These are phyloP conservation scores for Cornus florida DNA, from an alignment of 148 eudicot genomes.

Conservation along the genomic window DNA sequence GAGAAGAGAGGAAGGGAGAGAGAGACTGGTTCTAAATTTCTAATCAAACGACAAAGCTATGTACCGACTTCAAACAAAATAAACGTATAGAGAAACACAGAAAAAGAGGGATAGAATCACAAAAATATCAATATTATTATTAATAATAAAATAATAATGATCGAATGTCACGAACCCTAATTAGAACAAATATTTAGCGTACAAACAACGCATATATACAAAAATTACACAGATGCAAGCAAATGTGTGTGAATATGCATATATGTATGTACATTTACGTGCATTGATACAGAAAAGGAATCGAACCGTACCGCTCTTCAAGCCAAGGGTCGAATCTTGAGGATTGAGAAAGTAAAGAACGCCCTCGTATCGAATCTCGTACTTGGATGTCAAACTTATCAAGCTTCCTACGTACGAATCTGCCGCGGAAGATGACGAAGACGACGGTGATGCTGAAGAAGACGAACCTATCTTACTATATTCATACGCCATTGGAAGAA, in stretches of 20 bases:
- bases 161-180: not conserved
- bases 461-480: not conserved
- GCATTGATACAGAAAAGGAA: not conserved
- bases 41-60: not conserved
- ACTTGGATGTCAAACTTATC: slow-evolving; percentile 40
- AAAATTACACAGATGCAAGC: too few relatives aligned
- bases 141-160: too few relatives aligned
- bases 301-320: slow-evolving; percentile 30
- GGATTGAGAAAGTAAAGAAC: slow-evolving; percentile 33
- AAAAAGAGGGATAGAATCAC: too few relatives aligned
- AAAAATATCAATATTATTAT: too few relatives aligned
- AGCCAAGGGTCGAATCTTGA: slow-evolving; percentile 39
- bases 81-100: too few relatives aligned
- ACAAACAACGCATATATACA: too few relatives aligned
- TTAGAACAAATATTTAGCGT: not conserved
- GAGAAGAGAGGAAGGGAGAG: too few relatives aligned
- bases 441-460: slow-evolving; percentile 5
- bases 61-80: not conserved
- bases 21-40: not conserved
- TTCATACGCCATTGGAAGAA: not conserved
- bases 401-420: slow-evolving; percentile 44
- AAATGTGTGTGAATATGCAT: not conserved
- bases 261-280: not conserved
- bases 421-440: slow-evolving; percentile 15
- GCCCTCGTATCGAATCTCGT: slow-evolving; percentile 54